Evolutionary conservation across 768 basidiomycete genomes (phyloP).

Genomic region (Lyophyllum atratum): DNA sequence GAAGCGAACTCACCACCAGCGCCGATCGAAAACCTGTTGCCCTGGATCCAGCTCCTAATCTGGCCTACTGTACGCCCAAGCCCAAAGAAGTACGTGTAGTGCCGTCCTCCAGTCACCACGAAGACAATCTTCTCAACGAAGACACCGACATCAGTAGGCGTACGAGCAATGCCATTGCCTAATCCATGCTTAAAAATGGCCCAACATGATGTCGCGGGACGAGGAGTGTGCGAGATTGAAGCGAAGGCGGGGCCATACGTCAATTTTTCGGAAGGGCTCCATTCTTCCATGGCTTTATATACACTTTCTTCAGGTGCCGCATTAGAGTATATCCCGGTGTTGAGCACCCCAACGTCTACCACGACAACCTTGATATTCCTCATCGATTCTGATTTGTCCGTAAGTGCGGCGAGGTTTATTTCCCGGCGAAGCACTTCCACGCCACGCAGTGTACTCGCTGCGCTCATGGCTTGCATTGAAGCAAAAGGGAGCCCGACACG

Average conservation of each 20-base stretch:
- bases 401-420: conserved; percentile 55
- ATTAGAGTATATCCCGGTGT: conserved; percentile 28
- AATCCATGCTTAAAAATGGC: conserved; percentile 39
- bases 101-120: conserved; percentile 60
- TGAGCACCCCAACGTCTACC: conserved; percentile 71
- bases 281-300: conserved; percentile 61
- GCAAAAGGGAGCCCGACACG: conserved; percentile 75
- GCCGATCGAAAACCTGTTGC: conserved; percentile 72
- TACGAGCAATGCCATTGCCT: conserved; percentile 45
- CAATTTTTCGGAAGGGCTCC: conserved; percentile 74
- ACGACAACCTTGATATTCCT: conserved; percentile 69
- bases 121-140: conserved; percentile 62
- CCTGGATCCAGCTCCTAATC: conserved; percentile 58
- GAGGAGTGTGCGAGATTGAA: conserved; percentile 39
- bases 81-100: conserved; percentile 42
- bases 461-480: conserved; percentile 72
- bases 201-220: conserved; percentile 28
- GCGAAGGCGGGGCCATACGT: conserved; percentile 74
- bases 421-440: conserved; percentile 77
- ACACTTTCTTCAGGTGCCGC: conserved; percentile 32
- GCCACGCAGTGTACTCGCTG: conserved; percentile 70
- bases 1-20: conserved; percentile 66
- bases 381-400: conserved; percentile 58
- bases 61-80: conserved; percentile 49
- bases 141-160: conserved; percentile 54